phyloP scores from a whole-genome alignment of 495 filamentous ascomycete species.

The Xylaria sp. region DNA sequence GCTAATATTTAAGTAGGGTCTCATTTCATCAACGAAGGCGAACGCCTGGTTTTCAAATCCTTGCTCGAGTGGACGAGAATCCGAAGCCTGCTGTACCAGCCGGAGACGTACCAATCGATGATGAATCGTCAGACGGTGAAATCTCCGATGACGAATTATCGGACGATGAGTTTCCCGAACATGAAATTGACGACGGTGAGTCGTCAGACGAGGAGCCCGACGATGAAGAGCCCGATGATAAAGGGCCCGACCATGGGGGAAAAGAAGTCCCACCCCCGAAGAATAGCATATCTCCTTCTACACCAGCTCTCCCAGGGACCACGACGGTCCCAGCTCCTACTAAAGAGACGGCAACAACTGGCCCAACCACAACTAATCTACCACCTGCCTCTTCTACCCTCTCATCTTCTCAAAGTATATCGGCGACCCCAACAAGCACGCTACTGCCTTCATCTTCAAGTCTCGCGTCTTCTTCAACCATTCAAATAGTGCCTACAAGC shows the following conservation, averaged over 20 bases:
- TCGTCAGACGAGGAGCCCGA: constrained; percentile 9
- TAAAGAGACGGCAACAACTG: neutral
- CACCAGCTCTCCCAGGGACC: neutral
- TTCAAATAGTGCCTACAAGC: neutral
- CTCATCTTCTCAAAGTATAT: neutral
- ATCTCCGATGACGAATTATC: neutral
- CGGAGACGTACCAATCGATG: neutral
- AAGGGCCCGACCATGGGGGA: neutral
- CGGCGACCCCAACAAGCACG: neutral
- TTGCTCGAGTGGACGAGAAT: neutral
- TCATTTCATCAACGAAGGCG: constrained; percentile 9
- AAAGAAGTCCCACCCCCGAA: neutral
- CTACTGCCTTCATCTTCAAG: neutral
- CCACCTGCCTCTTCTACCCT: neutral
- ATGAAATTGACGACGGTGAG: neutral
- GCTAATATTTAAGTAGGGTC: neutral
- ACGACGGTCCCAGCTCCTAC: neutral
- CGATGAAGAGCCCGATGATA: neutral
- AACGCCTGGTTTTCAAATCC: neutral
- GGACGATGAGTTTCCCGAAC: neutral
- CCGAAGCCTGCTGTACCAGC: neutral
- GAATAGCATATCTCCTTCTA: neutral
- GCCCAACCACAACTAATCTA: neutral
- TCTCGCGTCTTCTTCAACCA: neutral
- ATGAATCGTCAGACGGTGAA: constrained; percentile 7